Evolutionary conservation across 2,329 filamentous ascomycete species (phyloP), one percentile per base, ranked within the genome.

Genomic region (Exophiala bonariae): DNA sequence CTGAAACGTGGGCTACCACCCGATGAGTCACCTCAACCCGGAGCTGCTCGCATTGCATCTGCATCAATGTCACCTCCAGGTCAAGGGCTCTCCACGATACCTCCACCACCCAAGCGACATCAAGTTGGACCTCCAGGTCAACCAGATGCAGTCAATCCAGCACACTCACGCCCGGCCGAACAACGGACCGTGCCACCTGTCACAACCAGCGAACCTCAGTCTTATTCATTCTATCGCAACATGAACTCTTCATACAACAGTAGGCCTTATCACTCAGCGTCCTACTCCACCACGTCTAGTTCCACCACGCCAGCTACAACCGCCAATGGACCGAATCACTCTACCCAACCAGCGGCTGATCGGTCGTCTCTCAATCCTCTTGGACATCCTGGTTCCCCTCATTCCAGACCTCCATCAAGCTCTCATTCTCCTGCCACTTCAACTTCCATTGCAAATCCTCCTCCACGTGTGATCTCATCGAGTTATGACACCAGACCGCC

Each of bases 401-500:
- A 45, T 35, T 14, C 42, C 23, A 36, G 48, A 36, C 22, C 41
- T 11, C 22, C 40, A 17, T 38, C 45, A 6, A 51, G 45, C 14
- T 42, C 41, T 36, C 47, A 45, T 10, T 49, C 49, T 41, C 52
- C 51, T 18, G 42, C 39, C 10, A 49, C 49, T 3, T 38, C 40
- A 16, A 41, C 30, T 5, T 26, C 53, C 20, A 32, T 37, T 28
- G 13, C 47, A 9, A 44, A 47, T 39, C 38, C 32, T 16, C 49
- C 50, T 22, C 47, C 56, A 14, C 41, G 57, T 22, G 55, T 54
- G 19, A 41, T 42, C 8, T 46, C 47, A 9, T 52, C 55, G 9
- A 49, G 36, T 20, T 59, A 59, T 28, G 57, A 59, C 34, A 58
- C 56, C 2, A 48, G 57, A 9, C 58, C 58, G 28, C 58, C 56